Conservation (phyloP, 257 asterid genomes). For the Nicotiana obtusifolia region DNA sequence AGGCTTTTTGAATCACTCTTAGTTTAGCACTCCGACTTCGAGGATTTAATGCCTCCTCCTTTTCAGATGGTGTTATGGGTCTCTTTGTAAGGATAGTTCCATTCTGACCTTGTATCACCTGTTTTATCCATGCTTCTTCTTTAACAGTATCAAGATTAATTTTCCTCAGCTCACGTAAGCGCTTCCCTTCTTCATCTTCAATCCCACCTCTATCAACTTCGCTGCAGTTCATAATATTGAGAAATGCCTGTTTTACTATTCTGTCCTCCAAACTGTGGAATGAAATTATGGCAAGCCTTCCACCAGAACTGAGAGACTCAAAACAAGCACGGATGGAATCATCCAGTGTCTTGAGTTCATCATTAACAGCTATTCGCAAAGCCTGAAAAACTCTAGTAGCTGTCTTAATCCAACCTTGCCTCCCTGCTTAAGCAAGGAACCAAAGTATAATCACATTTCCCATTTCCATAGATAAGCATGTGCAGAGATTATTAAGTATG, state of each 20-base stretch:
- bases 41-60: conserved; percentile 73
- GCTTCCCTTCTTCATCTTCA: conserved; percentile 12
- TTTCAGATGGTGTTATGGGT: conserved; percentile 82
- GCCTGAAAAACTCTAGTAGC: conserved; percentile 96
- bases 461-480: neutral
- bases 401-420: conserved; percentile 99
- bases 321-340: conserved; percentile 59
- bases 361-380: conserved; percentile 87
- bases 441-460: conserved; percentile 2
- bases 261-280: conserved; percentile 97
- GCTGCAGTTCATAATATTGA: conserved; percentile 40
- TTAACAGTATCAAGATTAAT: conserved; percentile 12
- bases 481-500: neutral
- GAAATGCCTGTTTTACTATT: conserved; percentile 86
- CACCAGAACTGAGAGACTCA: conserved; percentile 67
- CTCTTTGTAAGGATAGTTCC: conserved; percentile 79
- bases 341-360: conserved; percentile 73
- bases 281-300: conserved; percentile 86
- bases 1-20: conserved; percentile 76
- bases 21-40: conserved; percentile 93
- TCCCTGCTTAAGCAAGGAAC: conserved; percentile 49
- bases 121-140: conserved; percentile 73
- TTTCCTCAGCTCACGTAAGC: conserved; percentile 5
- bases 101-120: conserved; percentile 45
- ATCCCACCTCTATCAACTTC: conserved; percentile 25